Evolutionary conservation across 2,329 filamentous ascomycete genomes (phyloP).

Genomic region (Colletotrichum sp.): DNA sequence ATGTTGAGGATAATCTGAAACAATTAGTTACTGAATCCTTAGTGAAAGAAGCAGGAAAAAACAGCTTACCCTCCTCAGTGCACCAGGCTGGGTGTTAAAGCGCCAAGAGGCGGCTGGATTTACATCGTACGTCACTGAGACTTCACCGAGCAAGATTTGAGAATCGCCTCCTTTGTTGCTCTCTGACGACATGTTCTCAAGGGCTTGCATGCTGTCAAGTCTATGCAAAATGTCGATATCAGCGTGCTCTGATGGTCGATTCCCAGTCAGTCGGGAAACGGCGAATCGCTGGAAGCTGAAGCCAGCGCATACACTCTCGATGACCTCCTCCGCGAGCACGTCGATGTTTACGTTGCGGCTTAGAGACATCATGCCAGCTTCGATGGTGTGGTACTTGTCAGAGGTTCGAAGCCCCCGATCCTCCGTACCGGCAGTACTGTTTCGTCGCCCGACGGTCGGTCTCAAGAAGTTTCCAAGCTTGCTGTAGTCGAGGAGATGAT

Average conservation of each 20-base stretch:
- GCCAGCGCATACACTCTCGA: constrained; percentile 41
- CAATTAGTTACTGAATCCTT: background rate
- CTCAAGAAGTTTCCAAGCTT: constrained; percentile 40
- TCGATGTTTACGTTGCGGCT: constrained; percentile 34
- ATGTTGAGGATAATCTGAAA: constrained; percentile 65
- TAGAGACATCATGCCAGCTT: constrained; percentile 25
- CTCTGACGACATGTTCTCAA: constrained; percentile 16
- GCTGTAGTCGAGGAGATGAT: constrained; percentile 51
- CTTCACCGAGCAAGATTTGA: constrained; percentile 8
- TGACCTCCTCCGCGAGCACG: constrained; percentile 40
- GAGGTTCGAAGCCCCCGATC: constrained; percentile 1
- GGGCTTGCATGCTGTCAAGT: constrained; percentile 22
- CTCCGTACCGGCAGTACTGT: constrained; percentile 10
- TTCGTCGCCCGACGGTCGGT: background rate
- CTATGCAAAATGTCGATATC: constrained; percentile 6
- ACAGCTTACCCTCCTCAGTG: constrained; percentile 26
- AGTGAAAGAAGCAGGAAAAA: fast-evolving
- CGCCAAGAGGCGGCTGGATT: constrained; percentile 52
- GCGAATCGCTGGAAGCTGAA: constrained; percentile 36
- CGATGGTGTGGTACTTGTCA: constrained; percentile 1
- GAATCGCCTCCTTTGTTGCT: background rate
- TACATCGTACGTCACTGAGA: constrained; percentile 57
- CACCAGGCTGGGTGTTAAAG: constrained; percentile 60
- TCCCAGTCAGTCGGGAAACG: background rate
- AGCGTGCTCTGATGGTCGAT: background rate